phyloP scores from a whole-genome alignment of 768 basidiomycete genomes.

The Naganishia randhawae region DNA sequence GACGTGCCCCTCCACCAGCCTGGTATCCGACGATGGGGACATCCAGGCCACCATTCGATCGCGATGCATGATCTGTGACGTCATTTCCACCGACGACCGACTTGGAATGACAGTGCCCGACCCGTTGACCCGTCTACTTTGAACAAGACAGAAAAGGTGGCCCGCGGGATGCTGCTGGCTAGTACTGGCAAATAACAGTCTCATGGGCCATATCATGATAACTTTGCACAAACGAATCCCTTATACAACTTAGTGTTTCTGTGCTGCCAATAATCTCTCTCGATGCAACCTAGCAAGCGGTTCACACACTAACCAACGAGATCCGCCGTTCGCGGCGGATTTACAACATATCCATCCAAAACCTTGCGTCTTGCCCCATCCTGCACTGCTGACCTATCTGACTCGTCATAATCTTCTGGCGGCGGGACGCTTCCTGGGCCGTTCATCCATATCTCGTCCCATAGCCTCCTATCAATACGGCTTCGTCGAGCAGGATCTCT shows the following conservation, averaged over 20 bases:
- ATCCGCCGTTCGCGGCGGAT: neutral
- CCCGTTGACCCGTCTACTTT: too few relatives aligned
- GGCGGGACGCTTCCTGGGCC: slow-evolving; percentile 36
- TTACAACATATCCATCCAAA: slow-evolving; percentile 8
- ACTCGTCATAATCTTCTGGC: neutral
- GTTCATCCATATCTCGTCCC: slow-evolving; percentile 59
- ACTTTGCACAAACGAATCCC: neutral
- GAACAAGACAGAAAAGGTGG: too few relatives aligned
- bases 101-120: too few relatives aligned
- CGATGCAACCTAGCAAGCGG: neutral
- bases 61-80: neutral
- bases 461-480: slow-evolving; percentile 59
- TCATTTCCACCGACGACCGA: too few relatives aligned
- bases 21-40: too few relatives aligned
- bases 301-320: neutral
- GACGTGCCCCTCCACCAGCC: too few relatives aligned
- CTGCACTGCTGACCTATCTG: neutral
- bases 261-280: neutral
- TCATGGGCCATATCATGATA: neutral
- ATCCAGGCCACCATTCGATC: neutral
- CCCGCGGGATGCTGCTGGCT: too few relatives aligned
- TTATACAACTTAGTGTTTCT: neutral
- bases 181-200: neutral
- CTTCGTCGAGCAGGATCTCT: slow-evolving; percentile 64
- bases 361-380: neutral